Evolutionary conservation across 441 rosid species (phyloP), one percentile per base, ranked within the genome.

Genomic region (Pelargonium citronellum): DNA sequence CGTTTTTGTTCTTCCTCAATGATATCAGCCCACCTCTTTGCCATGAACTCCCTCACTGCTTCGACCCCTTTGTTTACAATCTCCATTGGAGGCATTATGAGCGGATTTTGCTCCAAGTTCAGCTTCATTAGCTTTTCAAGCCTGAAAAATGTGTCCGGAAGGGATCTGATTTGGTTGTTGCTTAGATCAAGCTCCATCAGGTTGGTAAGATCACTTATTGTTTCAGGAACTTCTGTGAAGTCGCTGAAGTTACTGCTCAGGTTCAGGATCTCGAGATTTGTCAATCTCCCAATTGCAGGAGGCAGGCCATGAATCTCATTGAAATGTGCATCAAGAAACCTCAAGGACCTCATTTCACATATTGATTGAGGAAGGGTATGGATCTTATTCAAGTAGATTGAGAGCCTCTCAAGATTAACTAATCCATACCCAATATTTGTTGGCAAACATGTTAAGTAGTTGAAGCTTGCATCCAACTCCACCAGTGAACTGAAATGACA

Each of bases 381-480:
- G 47, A 88, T 75, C 66, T 86, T 88, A 70, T 88, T 88, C 73
- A 86, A 81, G 60, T 84, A 84, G 51, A 88, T 74, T 10, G 77
- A 79, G 24, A 88, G 72, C 76, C 44, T 88, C 80, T 83, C 83
- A 0, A 88, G 89, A 74, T 80, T 83, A 49, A 73, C 66, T 39
- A 86, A 78, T 68, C 87, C 92, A 43, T 80, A 83, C 68, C 92
- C 92, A 0, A 88, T 79, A 68, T 84, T 86, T 41, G 66, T 66
- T 3, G 92, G 92, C 72, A 88, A 62, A 47, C 61, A 73, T 61
- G 79, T 49, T 80, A 86, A 76, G 77, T 69, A 79, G 82, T 88
- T 88, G 72, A 69, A 88, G 80, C 92, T 84, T 1, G 81, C 90
- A 79, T 88, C 90, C 27, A 88, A 74, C 84, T 83, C 90, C 73